Percentiles rank a stretch among this genome's conserved stretches.
Evolutionary conservation across 192 early-diverging fungal genomes (phyloP).

Genomic region (Coemansia sp.): DNA sequence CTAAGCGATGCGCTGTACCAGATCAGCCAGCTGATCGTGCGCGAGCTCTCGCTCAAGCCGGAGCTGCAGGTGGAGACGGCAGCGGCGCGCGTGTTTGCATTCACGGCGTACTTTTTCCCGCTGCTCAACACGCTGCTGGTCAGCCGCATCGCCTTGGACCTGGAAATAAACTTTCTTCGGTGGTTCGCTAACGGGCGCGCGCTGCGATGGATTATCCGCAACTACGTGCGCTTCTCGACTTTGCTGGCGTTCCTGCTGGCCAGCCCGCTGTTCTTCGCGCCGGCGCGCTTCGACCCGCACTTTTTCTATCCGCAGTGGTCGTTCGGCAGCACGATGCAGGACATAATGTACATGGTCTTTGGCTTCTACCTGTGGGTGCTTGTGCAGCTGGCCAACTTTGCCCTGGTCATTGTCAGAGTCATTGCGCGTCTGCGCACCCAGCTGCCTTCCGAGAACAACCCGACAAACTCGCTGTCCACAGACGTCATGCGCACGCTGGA

Average conservation of each 20-base stretch:
- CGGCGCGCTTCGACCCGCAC: conserved; percentile 24
- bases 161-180: conserved; percentile 41
- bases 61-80: conserved; percentile 10
- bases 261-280: conserved; percentile 35
- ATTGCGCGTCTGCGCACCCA: conserved; percentile 20
- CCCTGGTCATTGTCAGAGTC: conserved; percentile 29
- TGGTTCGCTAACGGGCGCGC: conserved; percentile 32
- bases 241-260: conserved; percentile 24
- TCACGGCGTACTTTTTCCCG: conserved; percentile 35
- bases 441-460: conserved; percentile 21
- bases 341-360: conserved; percentile 35
- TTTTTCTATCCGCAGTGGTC: conserved; percentile 41
- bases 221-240: conserved; percentile 23
- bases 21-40: conserved; percentile 32
- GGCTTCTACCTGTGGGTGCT: conserved; percentile 40
- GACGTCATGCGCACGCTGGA: conserved; percentile 42
- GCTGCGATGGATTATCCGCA: conserved; percentile 34
- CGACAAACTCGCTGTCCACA: conserved; percentile 23
- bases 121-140: conserved; percentile 35
- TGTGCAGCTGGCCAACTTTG: conserved; percentile 37
- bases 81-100: conserved; percentile 38
- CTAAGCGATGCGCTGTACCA: conserved; percentile 40
- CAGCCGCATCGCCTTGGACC: conserved; percentile 45
- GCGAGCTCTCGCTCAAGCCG: conserved; percentile 31
- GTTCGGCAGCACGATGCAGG: conserved; percentile 26